Evolutionary conservation across 192 early-diverging fungal genomes (phyloP), one percentile per base, ranked within the genome.

Genomic region (Chytriomyces sp.): DNA sequence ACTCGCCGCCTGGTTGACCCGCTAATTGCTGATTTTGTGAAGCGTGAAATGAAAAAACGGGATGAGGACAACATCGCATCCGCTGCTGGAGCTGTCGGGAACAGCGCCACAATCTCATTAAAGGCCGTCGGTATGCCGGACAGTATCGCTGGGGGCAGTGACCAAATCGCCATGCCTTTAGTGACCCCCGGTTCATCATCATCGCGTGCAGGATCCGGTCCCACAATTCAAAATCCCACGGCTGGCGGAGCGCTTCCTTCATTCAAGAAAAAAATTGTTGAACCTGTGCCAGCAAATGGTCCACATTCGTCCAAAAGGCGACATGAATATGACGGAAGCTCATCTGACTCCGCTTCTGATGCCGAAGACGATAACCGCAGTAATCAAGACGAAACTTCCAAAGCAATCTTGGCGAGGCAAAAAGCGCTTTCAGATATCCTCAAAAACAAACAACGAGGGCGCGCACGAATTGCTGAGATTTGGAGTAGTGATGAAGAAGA

Each of bases 331-430:
- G 46, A 50, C 47, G 69, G 18, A 18, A 62, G 44, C 45, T 20
- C 71, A 16, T 45, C 72, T 28, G 69, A 70, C 8, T 13, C 9
- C 49, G 2, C 24, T 20, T 11, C 10, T 24, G 28, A 20, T 66
- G 74, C 50, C 20, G 50, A 24, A 23, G 76, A 67, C 13, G 65
- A 28, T 24, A 64, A 67, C 7, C 20, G 20, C 28, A 11, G 24
- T 9, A 44, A 71, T 23, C 49, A 11, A 18, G 45, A 60, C 20
- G 47, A 9, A 43, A 68, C 26, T 45, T 11, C 11, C 26, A 48
- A 64, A 50, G 73, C n/a, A 35, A 75, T 75, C 49, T 75, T 75
- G 73, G 45, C 44, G 57, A 61, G 63, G 7, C 73, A 75, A 53
- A 64, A 75, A 49, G 49, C 53, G 6, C 47, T 65, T 8, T 26